A percentile compares a stretch with the other conserved stretches of the same genome.
phyloP scores from a whole-genome alignment of 306 rosid species.

The Quercus cerris region DNA sequence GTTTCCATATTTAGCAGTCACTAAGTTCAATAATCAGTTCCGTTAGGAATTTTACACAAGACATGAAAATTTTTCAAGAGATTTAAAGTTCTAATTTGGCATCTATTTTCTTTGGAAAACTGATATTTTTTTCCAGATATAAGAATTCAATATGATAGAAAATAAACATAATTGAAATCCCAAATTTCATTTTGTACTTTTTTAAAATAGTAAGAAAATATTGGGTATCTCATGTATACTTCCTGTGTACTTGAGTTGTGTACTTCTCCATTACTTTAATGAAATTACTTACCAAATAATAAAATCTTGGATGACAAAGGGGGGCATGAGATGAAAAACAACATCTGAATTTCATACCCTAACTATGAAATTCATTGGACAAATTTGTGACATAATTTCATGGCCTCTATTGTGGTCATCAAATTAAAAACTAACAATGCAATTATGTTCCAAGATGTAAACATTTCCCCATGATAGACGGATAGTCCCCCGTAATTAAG shows the following conservation, averaged over 20 bases:
- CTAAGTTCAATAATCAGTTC: conserved; percentile 13
- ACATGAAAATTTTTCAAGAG: background rate
- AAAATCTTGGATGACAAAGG: background rate
- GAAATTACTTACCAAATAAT: background rate
- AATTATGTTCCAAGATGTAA: conserved; percentile 5
- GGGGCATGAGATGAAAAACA: background rate
- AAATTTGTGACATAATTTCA: background rate
- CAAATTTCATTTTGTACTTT: background rate
- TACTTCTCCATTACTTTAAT: too few relatives aligned
- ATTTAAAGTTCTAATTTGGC: background rate
- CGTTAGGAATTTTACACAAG: conserved; percentile 7
- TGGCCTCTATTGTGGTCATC: background rate
- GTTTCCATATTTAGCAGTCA: background rate
- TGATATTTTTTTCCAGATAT: background rate
- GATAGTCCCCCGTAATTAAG: background rate
- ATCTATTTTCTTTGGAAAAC: background rate
- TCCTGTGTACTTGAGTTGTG: too few relatives aligned
- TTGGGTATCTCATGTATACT: background rate
- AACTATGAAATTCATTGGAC: background rate
- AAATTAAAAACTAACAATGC: conserved; percentile 1
- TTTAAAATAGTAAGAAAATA: background rate
- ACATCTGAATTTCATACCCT: background rate
- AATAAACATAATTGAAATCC: conserved; percentile 10
- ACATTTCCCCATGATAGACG: background rate
- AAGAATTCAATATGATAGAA: background rate